These are phyloP conservation scores for Kazachstania sp. DNA, from an alignment of 1,139 yeast species.

Conservation along the genomic window DNA sequence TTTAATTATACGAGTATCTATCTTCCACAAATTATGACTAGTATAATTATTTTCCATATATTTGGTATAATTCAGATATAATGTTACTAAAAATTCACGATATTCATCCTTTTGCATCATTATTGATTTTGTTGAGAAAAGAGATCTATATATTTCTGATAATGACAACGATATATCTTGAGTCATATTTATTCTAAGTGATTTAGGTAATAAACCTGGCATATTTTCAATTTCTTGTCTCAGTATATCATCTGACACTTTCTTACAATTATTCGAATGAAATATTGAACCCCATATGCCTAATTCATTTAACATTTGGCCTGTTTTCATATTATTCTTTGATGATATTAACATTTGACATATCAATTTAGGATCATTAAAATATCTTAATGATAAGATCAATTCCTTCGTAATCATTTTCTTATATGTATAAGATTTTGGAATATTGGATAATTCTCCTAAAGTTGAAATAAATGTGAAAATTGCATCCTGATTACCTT, in stretches of 20 bases:
- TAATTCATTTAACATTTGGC: conserved; percentile 17
- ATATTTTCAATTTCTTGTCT: neutral
- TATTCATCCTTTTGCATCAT: conserved; percentile 11
- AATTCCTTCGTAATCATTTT: conserved; percentile 16
- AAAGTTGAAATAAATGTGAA: conserved; percentile 10
- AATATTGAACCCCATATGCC: conserved; percentile 15
- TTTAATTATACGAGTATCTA: conserved; percentile 21
- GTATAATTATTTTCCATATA: conserved; percentile 4
- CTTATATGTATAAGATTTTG: conserved; percentile 12
- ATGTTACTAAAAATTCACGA: conserved; percentile 12
- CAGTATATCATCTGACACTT: neutral
- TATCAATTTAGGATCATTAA: conserved; percentile 23
- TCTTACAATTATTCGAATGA: conserved; percentile 3
- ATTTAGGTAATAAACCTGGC: conserved; percentile 6
- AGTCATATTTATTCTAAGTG: neutral
- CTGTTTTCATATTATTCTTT: conserved; percentile 10
- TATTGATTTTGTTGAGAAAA: conserved; percentile 11
- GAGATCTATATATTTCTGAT: conserved; percentile 21
- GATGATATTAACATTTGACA: conserved; percentile 18
- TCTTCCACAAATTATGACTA: conserved; percentile 7
- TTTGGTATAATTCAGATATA: conserved; percentile 17
- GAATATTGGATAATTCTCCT: conserved; percentile 6
- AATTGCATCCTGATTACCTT: conserved; percentile 18
- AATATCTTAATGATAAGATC: conserved; percentile 16
- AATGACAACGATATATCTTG: conserved; percentile 7